phyloP scores from a whole-genome alignment of 306 rosid genomes.

The Quercus ilex region DNA sequence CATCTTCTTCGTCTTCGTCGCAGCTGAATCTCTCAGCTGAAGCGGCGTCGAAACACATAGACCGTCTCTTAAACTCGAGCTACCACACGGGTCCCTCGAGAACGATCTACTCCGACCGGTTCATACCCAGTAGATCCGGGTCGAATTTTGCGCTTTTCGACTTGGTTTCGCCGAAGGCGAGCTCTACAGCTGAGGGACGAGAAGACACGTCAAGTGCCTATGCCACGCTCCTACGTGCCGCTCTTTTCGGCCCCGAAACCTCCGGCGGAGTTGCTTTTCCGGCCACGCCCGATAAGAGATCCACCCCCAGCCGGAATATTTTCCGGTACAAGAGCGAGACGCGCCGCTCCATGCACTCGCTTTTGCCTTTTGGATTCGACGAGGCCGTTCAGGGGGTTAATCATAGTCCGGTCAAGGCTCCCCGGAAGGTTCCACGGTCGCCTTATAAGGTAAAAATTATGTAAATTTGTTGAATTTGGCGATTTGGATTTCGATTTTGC shows the following conservation, averaged over 20 bases:
- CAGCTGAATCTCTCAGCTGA: slow-evolving; percentile 26
- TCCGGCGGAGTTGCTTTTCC: slow-evolving; percentile 48
- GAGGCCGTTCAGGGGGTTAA: slow-evolving; percentile 61
- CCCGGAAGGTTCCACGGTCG: slow-evolving; percentile 87
- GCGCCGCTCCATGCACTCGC: slow-evolving; percentile 74
- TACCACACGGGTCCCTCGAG: slow-evolving; percentile 75
- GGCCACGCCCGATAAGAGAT: slow-evolving; percentile 61
- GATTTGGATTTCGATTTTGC: not conserved
- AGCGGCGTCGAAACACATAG: slow-evolving; percentile 53
- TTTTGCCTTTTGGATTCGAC: slow-evolving; percentile 72
- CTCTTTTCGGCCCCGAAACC: slow-evolving; percentile 74
- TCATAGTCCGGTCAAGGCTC: slow-evolving; percentile 72
- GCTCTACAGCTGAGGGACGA: slow-evolving; percentile 39
- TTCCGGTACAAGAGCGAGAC: slow-evolving; percentile 93
- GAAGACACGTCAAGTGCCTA: slow-evolving; percentile 69
- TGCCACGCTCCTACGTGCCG: slow-evolving; percentile 65
- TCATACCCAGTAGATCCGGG: slow-evolving; percentile 83
- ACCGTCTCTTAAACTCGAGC: slow-evolving; percentile 69
- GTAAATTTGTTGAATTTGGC: not conserved
- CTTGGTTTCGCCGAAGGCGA: slow-evolving; percentile 27
- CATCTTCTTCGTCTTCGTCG: slow-evolving; percentile 26
- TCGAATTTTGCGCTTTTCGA: slow-evolving; percentile 74
- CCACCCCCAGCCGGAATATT: slow-evolving; percentile 68
- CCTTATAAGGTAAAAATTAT: slow-evolving; percentile 71
- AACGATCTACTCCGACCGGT: slow-evolving; percentile 89